A percentile compares a stretch with the other conserved stretches of the same genome.
phyloP scores from a whole-genome alignment of 768 basidiomycete species.

The Lanmaoa pseudosensibilis region DNA sequence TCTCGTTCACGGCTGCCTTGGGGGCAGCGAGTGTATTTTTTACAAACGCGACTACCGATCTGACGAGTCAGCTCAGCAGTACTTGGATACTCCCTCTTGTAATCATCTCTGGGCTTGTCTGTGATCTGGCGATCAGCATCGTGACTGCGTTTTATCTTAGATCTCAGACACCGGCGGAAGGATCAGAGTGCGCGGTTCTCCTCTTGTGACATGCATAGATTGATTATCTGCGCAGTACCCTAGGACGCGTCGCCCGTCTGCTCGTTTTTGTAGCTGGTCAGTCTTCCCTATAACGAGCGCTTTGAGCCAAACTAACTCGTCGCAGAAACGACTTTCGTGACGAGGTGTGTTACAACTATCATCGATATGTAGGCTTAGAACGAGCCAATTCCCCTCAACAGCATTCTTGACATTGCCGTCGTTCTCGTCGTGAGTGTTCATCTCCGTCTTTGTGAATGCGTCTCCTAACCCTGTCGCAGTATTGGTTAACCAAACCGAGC shows the following conservation, averaged over 20 bases:
- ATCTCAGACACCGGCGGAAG: background rate
- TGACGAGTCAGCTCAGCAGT: conserved; percentile 10
- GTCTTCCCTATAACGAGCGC: background rate
- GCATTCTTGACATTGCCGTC: conserved; percentile 8
- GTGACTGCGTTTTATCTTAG: conserved; percentile 8
- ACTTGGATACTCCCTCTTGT: conserved; percentile 22
- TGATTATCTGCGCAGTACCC: conserved; percentile 2
- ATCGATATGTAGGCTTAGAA: background rate
- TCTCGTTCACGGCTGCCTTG: conserved; percentile 24
- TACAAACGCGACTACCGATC: background rate
- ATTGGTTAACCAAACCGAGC: conserved; percentile 16
- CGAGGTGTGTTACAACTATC: conserved; percentile 9
- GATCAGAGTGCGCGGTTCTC: conserved; percentile 6
- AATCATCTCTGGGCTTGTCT: conserved; percentile 17
- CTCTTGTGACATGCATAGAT: background rate
- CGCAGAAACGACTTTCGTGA: conserved; percentile 15
- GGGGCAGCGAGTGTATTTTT: conserved; percentile 24
- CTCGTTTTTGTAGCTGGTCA: conserved; percentile 10
- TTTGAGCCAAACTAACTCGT: conserved; percentile 1
- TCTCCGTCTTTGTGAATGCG: background rate
- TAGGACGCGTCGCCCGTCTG: conserved; percentile 2
- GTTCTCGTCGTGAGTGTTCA: conserved; percentile 13
- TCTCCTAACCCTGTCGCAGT: conserved; percentile 2
- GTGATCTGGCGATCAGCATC: conserved; percentile 17
- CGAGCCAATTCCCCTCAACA: background rate